Conservation (phyloP, 2,329 filamentous ascomycete species). For the Verticillium dahliae region DNA sequence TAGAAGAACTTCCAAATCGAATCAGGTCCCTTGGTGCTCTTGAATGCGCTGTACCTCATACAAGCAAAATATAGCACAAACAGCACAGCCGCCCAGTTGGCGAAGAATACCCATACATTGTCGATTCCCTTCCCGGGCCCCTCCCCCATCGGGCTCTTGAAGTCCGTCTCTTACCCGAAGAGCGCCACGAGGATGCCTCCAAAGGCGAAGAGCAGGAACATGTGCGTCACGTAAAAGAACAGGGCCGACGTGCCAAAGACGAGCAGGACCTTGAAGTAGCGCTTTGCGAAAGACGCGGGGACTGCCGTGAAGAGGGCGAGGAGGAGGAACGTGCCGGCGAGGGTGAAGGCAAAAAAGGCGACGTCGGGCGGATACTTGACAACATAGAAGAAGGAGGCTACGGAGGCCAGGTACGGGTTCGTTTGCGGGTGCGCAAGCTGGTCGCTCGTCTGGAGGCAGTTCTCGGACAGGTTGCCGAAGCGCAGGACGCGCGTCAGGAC, state of each 20-base stretch:
- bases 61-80: conserved; percentile 33
- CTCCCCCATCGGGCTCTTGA: conserved; percentile 18
- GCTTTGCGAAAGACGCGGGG: conserved; percentile 20
- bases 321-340: conserved; percentile 30
- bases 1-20: conserved; percentile 42
- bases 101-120: conserved; percentile 28
- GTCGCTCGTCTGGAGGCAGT: conserved; percentile 26
- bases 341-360: conserved; percentile 34
- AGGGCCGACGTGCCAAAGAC: conserved; percentile 38
- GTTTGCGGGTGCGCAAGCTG: conserved; percentile 7
- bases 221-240: conserved; percentile 37
- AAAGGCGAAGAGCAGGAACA: conserved; percentile 23
- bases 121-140: conserved; percentile 23
- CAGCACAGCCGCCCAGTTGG: conserved; percentile 26
- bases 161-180: conserved; percentile 27
- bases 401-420: conserved; percentile 35
- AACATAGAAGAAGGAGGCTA: conserved; percentile 37
- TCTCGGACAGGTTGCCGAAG: conserved; percentile 36
- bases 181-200: conserved; percentile 16
- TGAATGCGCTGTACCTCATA: conserved; percentile 34
- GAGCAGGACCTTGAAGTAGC: conserved; percentile 26
- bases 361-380: conserved; percentile 41
- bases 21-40: conserved; percentile 30
- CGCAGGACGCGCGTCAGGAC: conserved; percentile 31
- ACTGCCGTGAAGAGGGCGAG: conserved; percentile 28